Evolutionary conservation across 805 yeast species (phyloP).

Genomic region (Wickerhamiella domercqiae): DNA sequence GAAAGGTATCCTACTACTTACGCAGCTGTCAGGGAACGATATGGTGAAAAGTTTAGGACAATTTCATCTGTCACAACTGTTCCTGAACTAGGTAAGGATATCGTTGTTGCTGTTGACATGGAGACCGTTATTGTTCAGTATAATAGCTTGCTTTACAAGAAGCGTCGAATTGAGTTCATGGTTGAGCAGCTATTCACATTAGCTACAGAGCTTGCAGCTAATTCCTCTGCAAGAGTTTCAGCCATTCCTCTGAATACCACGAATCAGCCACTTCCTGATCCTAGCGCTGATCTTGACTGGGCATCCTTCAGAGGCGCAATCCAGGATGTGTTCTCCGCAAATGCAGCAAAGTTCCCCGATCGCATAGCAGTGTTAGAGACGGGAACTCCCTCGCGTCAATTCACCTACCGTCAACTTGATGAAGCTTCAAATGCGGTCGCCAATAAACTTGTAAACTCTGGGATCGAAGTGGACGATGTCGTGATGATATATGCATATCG

Average conservation of each 20-base stretch:
- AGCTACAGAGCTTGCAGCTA: slow-evolving; percentile 6
- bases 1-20: slow-evolving; percentile 31
- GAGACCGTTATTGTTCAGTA: slow-evolving; percentile 32
- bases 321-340: slow-evolving; percentile 84
- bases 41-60: slow-evolving; percentile 9
- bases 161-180: slow-evolving; percentile 50
- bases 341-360: slow-evolving; percentile 73
- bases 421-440: slow-evolving; percentile 90
- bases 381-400: slow-evolving; percentile 41
- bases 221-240: slow-evolving; percentile 34
- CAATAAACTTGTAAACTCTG: slow-evolving; percentile 65
- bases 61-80: background rate
- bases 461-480: slow-evolving; percentile 80
- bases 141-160: slow-evolving; percentile 60
- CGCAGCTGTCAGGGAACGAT: slow-evolving; percentile 42
- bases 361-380: slow-evolving; percentile 90
- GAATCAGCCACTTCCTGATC: slow-evolving; percentile 57
- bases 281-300: slow-evolving; percentile 81
- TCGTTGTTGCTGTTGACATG: slow-evolving; percentile 46
- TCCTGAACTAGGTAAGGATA: slow-evolving; percentile 20
- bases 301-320: slow-evolving; percentile 83
- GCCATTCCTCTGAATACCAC: slow-evolving; percentile 51
- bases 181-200: slow-evolving; percentile 51
- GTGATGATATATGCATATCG: slow-evolving; percentile 97
- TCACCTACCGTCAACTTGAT: slow-evolving; percentile 76